Evolutionary conservation across 2,329 filamentous ascomycete genomes (phyloP).

Genomic region (Calonectria pteridis): DNA sequence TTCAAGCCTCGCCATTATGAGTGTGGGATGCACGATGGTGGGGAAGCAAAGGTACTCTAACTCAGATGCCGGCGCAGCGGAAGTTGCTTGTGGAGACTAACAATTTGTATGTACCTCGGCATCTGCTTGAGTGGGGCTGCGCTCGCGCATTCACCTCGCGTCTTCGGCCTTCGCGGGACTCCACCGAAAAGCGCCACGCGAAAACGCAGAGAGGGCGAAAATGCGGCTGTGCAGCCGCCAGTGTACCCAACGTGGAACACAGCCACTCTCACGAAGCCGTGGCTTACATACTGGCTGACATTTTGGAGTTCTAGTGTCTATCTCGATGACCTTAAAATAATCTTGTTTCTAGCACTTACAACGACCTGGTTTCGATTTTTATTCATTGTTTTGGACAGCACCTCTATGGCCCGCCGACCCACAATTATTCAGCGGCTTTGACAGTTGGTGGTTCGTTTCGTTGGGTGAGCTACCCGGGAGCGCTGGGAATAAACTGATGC

Average conservation of each 20-base stretch:
- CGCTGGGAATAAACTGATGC: neutral
- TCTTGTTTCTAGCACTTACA: neutral
- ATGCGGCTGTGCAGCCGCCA: neutral
- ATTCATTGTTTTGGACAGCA: neutral
- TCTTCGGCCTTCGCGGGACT: neutral
- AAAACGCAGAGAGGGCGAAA: neutral
- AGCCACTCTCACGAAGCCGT: neutral
- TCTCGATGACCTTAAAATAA: neutral
- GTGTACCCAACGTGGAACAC: neutral
- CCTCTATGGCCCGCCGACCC: neutral
- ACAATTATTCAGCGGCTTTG: neutral
- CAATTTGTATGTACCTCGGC: neutral
- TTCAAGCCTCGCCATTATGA: neutral
- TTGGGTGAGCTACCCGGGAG: neutral
- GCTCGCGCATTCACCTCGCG: neutral
- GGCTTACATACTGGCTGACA: neutral
- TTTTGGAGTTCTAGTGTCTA: neutral
- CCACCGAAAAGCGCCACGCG: neutral
- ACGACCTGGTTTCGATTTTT: neutral
- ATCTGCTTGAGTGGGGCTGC: neutral
- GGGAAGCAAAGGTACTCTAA: neutral
- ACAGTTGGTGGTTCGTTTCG: too few relatives aligned
- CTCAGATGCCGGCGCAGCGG: accelerated
- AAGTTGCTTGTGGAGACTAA: neutral
- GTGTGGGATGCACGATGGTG: neutral